Evolutionary conservation across 129 eudicot species (phyloP), one percentile per base, ranked within the genome.

Genomic region (Daucus carota): DNA sequence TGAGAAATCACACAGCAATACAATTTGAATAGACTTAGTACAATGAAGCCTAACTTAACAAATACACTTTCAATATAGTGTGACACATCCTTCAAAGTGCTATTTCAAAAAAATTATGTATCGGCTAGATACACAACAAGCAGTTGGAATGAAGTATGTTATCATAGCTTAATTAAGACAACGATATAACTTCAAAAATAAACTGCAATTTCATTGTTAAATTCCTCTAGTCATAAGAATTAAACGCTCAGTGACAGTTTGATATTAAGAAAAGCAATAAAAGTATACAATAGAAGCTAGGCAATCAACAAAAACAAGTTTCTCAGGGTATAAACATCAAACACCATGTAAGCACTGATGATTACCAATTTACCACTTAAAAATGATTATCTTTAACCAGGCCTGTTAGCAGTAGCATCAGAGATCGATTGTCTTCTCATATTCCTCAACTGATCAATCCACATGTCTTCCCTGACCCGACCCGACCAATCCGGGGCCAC

Each of bases 401-500:
- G 36, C 9, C 38, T 40, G 12, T 10, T 40, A 41, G 29, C 18
- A 36, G 24, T 10, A 76, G 79, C 9, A 68, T 79, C 60, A 38
- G 86, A 57, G 24, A 84, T 28, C 7, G 93, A 79, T 17, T 48
- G 83, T 42, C 96, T 83, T 45, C 98, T 83, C 52, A 88, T 42
- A 54, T 83, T 78, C 22, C 85, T 78, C 40, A 93, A 81, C 74
- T 79, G 92, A 79, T 81, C 78, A 31, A 87, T 80, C 98, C 91
- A 90, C 77, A 81, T 82, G 60, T 93, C 93, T 59, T 88, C 97
- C 3, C 94, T 82, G 28, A 87, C 77, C 50, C 59, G 88, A 52
- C 72, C 77, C 75, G 88, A 88, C 98, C 98, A 93, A 78, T 90
- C 91, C 4, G 98, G 97, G 78, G 92, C 77, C n/a, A 48, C 70